Base-by-base conservation (phyloP, 2,329 filamentous ascomycete species). In the Talaromyces albobiverticillius region DNA sequence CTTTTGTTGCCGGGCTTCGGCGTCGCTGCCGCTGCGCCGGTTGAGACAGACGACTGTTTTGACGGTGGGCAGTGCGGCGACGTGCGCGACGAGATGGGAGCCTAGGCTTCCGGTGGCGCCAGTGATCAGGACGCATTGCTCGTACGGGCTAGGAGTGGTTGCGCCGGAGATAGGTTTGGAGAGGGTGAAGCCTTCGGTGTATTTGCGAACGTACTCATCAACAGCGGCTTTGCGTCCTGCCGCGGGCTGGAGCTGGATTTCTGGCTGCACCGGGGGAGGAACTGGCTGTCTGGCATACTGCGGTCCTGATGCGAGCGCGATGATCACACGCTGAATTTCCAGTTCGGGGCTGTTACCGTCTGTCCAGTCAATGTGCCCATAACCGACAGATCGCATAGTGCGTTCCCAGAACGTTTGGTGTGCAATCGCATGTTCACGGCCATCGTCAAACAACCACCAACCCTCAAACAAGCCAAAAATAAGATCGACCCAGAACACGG, bases 31-130 rank as follows among this genome's bases (percentile, higher is more conserved):
- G 20, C 60, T 68, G 6, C 57, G 58, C 2, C 79, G 72, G 59
- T 82, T 82, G 11, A 82, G 58, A 53, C 79, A 82, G 4, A 79
- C 56, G 0, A 78, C 65, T 1, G 31, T 61, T 18, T 64, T 58
- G 2, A 74, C 65, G 13, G 59, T 42, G 1, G 63, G 55, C 3
- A 71, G 64, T 2, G 55, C 53, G 3, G 69, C 66, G 9, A 75
- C 57, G 26, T 67, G 57, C 22, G 73, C 66, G 7, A 79, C 68
- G 2, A 76, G 51, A 60, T 76, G 72, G 8, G 66, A 67, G 1
- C 74, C 74, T 1, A 76, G 53, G 51, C 68, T 71, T 1, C 74
- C 73, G 0, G 72, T 73, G 1, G 67, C 71, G 1, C 74, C 74
- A 2, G 73, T 77, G 4, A 77, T 63, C 3, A 77, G 48, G 5